A percentile compares a stretch with the other conserved stretches of the same genome.
Evolutionary conservation across 345 rosid species (phyloP).

Genomic region (Bruguiera parviflora): DNA sequence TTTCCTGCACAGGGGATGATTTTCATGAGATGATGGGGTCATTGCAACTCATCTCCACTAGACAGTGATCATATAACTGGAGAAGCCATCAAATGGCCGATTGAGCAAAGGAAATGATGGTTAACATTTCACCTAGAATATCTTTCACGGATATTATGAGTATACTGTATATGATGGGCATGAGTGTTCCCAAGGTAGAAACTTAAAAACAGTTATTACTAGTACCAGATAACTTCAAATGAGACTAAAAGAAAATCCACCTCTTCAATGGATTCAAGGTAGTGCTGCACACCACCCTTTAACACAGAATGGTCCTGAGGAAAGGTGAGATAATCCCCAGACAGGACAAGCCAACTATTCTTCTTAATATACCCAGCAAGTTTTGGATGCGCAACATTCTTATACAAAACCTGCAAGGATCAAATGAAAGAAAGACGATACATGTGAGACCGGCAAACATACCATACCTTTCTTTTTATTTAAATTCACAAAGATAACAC

Average conservation of each 20-base stretch:
- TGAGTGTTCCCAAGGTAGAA: too few relatives aligned
- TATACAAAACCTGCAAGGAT: constrained; percentile 58
- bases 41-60: constrained; percentile 1
- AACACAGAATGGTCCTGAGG: constrained; percentile 70
- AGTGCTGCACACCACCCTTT: constrained; percentile 75
- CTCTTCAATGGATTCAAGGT: constrained; percentile 93
- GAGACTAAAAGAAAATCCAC: constrained; percentile 32
- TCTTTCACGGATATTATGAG: background rate
- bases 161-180: background rate
- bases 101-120: background rate
- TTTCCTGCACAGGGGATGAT: background rate
- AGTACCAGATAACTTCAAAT: background rate
- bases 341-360: constrained; percentile 62
- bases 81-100: background rate
- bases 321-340: constrained; percentile 67
- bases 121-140: too few relatives aligned
- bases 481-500: constrained; percentile 11
- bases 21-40: background rate
- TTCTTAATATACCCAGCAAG: constrained; percentile 73
- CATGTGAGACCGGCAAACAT: constrained; percentile 18
- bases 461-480: constrained; percentile 5
- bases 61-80: too few relatives aligned
- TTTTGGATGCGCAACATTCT: constrained; percentile 90
- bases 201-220: background rate
- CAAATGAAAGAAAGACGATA: constrained; percentile 3